Evolutionary conservation across 1,139 yeast species (phyloP).

Genomic region (Meyerozyma carpophila): DNA sequence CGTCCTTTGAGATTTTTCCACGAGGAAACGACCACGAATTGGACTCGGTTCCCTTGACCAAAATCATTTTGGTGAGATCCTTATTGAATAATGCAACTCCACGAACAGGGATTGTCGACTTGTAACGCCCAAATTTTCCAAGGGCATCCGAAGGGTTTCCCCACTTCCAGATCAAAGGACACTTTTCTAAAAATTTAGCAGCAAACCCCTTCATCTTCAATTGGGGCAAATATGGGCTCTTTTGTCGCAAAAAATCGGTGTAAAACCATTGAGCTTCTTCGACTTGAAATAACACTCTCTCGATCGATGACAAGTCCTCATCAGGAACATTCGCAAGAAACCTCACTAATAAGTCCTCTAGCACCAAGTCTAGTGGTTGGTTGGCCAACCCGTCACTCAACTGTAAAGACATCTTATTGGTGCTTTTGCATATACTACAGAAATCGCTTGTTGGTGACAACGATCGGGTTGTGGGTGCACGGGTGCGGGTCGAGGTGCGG

Average conservation of each 20-base stretch:
- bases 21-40: conserved; percentile 92
- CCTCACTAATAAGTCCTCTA: conserved; percentile 85
- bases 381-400: conserved; percentile 51
- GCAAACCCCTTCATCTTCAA: conserved; percentile 81
- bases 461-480: conserved; percentile 1
- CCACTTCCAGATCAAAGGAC: conserved; percentile 88
- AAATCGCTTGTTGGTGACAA: conserved; percentile 4
- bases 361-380: conserved; percentile 65
- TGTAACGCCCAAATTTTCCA: conserved; percentile 75
- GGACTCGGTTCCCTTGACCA: conserved; percentile 87
- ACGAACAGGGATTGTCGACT: conserved; percentile 88
- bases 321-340: conserved; percentile 89
- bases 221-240: conserved; percentile 72
- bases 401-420: conserved; percentile 43
- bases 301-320: conserved; percentile 82
- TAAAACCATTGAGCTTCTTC: conserved; percentile 99
- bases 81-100: conserved; percentile 88
- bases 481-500: not conserved
- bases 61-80: conserved; percentile 61
- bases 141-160: conserved; percentile 73
- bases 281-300: conserved; percentile 85
- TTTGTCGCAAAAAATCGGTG: conserved; percentile 72
- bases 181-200: conserved; percentile 61
- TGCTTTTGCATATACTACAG: conserved; percentile 1
- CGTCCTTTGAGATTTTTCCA: conserved; percentile 94